Evolutionary conservation across 768 basidiomycete genomes (phyloP).

Genomic region (Leccinum sublutescens): DNA sequence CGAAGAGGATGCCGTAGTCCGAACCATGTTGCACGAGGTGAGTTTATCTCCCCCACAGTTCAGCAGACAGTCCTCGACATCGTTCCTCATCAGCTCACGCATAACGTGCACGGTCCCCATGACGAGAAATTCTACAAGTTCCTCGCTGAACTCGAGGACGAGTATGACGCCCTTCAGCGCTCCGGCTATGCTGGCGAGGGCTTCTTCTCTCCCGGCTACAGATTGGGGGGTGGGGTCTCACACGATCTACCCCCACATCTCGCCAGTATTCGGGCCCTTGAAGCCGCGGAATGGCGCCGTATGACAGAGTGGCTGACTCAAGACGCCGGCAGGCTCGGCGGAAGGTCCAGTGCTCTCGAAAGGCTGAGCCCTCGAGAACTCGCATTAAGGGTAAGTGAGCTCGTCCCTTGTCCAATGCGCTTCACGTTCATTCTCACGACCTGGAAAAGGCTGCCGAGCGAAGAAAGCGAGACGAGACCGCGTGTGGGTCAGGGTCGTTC

Average conservation of each 20-base stretch:
- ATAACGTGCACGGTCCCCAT: conserved; percentile 87
- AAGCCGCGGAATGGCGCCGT: conserved; percentile 76
- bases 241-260: conserved; percentile 67
- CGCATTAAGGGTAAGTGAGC: conserved; percentile 46
- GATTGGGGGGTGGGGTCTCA: conserved; percentile 65
- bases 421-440: conserved; percentile 2
- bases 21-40: conserved; percentile 91
- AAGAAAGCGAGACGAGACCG: conserved; percentile 67
- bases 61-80: background rate
- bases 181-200: conserved; percentile 91
- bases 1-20: conserved; percentile 71
- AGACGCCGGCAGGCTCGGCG: conserved; percentile 60
- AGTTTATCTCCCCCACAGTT: background rate
- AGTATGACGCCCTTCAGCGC: conserved; percentile 75
- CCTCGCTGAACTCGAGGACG: conserved; percentile 72
- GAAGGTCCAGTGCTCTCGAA: conserved; percentile 38
- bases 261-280: conserved; percentile 65
- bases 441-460: conserved; percentile 78
- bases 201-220: conserved; percentile 73
- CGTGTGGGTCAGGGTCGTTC: conserved; percentile 62
- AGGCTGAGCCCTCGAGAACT: conserved; percentile 66
- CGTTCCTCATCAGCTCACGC: conserved; percentile 60
- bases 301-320: conserved; percentile 44
- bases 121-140: conserved; percentile 81
- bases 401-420: conserved; percentile 41